A percentile compares a stretch with the other conserved stretches of the same genome.
phyloP scores from a whole-genome alignment of 441 rosid genomes.

The Corymbia calophylla region DNA sequence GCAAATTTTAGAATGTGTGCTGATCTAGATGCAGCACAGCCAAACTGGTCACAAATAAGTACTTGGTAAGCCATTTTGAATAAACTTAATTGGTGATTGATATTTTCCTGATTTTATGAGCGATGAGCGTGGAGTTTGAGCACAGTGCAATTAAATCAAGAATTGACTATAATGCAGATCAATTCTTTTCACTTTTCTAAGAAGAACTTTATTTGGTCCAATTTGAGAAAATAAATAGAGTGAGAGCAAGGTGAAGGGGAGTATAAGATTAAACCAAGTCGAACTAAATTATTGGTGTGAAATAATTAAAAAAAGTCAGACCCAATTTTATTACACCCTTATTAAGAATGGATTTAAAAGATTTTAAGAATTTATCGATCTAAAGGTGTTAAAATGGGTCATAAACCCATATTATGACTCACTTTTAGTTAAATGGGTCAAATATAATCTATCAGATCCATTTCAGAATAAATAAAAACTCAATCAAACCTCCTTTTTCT shows the following conservation, averaged over 20 bases:
- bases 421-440: no score
- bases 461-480: neutral
- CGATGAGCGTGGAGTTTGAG: accelerated
- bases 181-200: neutral
- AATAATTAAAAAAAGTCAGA: no score
- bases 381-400: no score
- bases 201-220: neutral
- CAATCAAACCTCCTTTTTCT: neutral
- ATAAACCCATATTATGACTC: no score
- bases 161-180: neutral
- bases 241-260: accelerated
- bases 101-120: neutral
- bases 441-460: neutral
- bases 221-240: neutral
- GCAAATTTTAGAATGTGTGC: no score
- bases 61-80: accelerated
- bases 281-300: accelerated
- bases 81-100: neutral
- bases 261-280: no score
- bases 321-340: neutral
- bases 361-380: neutral
- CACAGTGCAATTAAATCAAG: neutral
- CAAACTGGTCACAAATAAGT: accelerated
- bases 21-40: accelerated
- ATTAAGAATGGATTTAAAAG: neutral